Base-by-base conservation (phyloP, 108 stramenopile genomes). In the Asterionellopsis glacialis region DNA sequence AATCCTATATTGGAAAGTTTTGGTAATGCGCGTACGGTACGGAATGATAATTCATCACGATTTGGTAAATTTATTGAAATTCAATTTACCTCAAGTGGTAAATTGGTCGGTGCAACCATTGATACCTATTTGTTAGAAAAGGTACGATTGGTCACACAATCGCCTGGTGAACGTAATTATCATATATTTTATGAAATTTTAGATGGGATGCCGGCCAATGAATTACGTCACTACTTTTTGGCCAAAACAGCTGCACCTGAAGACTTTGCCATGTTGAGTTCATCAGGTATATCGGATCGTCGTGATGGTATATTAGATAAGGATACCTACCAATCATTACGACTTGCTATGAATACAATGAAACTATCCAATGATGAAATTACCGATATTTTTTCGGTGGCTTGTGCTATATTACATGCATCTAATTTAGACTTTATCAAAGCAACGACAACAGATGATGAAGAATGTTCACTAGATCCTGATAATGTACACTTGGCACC, bases 1-100 rank as follows among this genome's bases (percentile, higher is more conserved):
- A 98, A 98, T 70, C 98, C 98, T 0, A 94, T 98, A 48, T 64
- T 97, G 18, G 98, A 98, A 82, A 85, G 91, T 21, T 97, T 96
- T 73, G 98, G 98, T 16, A 98, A 98, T 64, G 96, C 96, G 1
- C 74, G 94, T 67, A 94, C 92, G 10, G 69, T 90, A 12, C 68
- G 93, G 47, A 94, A 94, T 63, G 88, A 94, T 69, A 93, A 92
- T 60, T 87, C 85, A 0, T 80, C 82, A 24, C 81, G 93, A 10
- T 91, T 93, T 63, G 91, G 98, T 18, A 98, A 98, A 57, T 96
- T 94, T 70, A 96, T 96, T 59, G 88, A 96, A 77, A 81, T 98
- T 69, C 77, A 77, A 67, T 89, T 95, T 63, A 76, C 82, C 28
- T 68, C 61, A 42, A 75, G 50, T 19, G 85, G 85, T 7, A 77